Evolutionary conservation across 2,329 filamentous ascomycete species (phyloP).

Genomic region (Monascus ruber): DNA sequence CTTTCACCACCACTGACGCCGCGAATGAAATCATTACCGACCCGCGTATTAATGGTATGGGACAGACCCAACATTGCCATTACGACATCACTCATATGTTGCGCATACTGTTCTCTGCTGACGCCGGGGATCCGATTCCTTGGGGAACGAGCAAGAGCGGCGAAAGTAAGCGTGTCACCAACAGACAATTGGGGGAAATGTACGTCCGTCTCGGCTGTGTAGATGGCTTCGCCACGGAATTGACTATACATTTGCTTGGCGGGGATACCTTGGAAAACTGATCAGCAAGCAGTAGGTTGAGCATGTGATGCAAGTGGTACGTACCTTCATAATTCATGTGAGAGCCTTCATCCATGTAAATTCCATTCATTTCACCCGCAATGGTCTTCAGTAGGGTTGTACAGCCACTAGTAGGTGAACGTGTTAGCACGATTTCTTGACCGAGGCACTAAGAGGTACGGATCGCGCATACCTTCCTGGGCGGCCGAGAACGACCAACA

Average conservation of each 20-base stretch:
- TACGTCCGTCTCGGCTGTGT: conserved; percentile 74
- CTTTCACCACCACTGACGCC: conserved; percentile 51
- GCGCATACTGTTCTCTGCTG: conserved; percentile 32
- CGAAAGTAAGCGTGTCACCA: conserved; percentile 68
- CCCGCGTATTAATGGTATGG: conserved; percentile 42
- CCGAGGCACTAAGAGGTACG: too few species aligned
- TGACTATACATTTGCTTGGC: conserved; percentile 55
- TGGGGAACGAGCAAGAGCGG: conserved; percentile 53
- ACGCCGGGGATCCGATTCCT: conserved; percentile 27
- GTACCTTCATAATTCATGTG: conserved; percentile 67
- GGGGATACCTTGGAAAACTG: conserved; percentile 14
- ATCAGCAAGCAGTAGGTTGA: neutral
- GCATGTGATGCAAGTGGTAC: neutral
- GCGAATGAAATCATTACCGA: conserved; percentile 46
- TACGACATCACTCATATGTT: conserved; percentile 34
- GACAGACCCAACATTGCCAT: conserved; percentile 35
- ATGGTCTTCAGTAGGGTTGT: conserved; percentile 82
- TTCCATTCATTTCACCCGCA: conserved; percentile 71
- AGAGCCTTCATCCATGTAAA: conserved; percentile 58
- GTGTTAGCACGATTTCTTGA: too few species aligned
- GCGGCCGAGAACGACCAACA: conserved; percentile 45
- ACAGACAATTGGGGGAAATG: conserved; percentile 71
- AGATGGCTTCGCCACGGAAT: conserved; percentile 77
- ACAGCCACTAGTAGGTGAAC: conserved; percentile 38
- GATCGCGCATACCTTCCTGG: conserved; percentile 24